These are phyloP conservation scores for Ammopiptanthus mongolicus DNA, from an alignment of 306 rosid species.

Conservation along the genomic window DNA sequence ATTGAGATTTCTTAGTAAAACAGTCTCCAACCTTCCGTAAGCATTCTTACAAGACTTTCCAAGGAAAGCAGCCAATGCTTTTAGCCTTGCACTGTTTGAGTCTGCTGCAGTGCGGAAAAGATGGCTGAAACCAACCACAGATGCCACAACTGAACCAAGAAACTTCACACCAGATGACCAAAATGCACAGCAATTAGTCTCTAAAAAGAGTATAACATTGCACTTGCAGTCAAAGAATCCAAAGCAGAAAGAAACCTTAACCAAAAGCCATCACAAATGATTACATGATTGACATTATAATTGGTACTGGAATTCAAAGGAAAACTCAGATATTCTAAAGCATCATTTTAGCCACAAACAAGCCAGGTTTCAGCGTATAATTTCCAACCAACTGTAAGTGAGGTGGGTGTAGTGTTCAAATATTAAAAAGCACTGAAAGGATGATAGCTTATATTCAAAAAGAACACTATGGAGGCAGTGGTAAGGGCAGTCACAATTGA, in stretches of 20 bases:
- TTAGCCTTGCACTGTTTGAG: slow-evolving; percentile 52
- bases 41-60: slow-evolving; percentile 40
- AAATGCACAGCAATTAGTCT: slow-evolving; percentile 32
- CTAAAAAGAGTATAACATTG: slow-evolving; percentile 20
- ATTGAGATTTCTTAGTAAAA: slow-evolving; percentile 55
- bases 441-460: slow-evolving; percentile 5
- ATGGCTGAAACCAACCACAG: slow-evolving; percentile 79
- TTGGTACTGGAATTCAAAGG: not conserved
- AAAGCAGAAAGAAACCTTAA: slow-evolving; percentile 10
- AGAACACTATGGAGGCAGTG: not conserved
- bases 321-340: not conserved
- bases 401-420: slow-evolving; percentile 5
- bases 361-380: not conserved
- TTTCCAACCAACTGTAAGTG: slow-evolving; percentile 4
- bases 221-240: slow-evolving; percentile 16
- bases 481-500: not conserved
- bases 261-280: not conserved
- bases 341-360: not conserved
- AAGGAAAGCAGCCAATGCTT: slow-evolving; percentile 56
- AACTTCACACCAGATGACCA: slow-evolving; percentile 29
- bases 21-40: slow-evolving; percentile 36
- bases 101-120: slow-evolving; percentile 54
- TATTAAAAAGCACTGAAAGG: slow-evolving; percentile 2
- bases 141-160: slow-evolving; percentile 63
- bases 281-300: not conserved